Base-by-base conservation (phyloP, 2,329 filamentous ascomycete species). In the Tolypocladium nubicola region DNA sequence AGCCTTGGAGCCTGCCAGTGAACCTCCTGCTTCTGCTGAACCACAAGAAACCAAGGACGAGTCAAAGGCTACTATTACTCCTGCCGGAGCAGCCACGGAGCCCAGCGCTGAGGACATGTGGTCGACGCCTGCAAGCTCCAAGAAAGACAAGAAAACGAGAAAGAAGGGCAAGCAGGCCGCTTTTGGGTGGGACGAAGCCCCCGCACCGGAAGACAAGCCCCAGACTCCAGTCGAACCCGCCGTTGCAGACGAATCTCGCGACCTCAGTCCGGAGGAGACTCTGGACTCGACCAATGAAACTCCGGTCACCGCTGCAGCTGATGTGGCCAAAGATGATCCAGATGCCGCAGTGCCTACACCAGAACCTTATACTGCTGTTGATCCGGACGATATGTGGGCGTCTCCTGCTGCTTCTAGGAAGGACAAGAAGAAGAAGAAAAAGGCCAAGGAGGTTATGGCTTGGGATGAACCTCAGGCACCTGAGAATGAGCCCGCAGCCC, bases 111-210 rank as follows among this genome's bases (percentile, higher is more conserved):
- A 57, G 1, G 53, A 55, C 35, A 4, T 45, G 23, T 54, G 45
- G 33, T 57, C 55, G 4, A 14, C 50, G 2, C 50, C 53, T 26
- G 39, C 52, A 11, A 43, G 41, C 11, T 58, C 57, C 16, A 59
- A 60, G 55, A 59, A 61, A 53, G 38, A 53, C 52, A 60, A 60
- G 53, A 58, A 60, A 33, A 57, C 57, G 49, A 56, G 54, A 35
- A 59, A 59, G 52, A 61, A 58, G 55, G 38, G 41, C 38, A 60
- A 60, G 37, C 54, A 26, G 41, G n/a, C 43, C 2, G 43, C 33
- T 2, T 7, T 43, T 3, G 56, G 11, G 16, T 16, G 26, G 40
- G 35, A 43, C 3, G 52, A 53, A 11, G 14, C 23, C 4, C 21
- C 37, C 8, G 21, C 37, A 19, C n/a, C 8, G 52, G 5, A 55